Evolutionary conservation across 257 asterid genomes (phyloP).

Genomic region (Thymus mandschuricus): DNA sequence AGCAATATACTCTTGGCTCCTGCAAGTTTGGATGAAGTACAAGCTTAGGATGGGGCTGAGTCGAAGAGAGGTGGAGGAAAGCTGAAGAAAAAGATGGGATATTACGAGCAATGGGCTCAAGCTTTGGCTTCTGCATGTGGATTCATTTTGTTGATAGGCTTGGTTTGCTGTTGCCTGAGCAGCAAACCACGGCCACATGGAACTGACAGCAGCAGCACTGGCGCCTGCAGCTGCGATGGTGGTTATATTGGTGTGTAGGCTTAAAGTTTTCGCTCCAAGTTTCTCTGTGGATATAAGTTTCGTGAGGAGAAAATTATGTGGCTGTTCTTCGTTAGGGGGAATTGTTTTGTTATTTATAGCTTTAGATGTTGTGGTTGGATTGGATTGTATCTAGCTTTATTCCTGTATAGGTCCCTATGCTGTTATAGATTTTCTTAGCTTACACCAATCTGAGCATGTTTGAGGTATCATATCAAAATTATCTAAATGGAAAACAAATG

Average conservation of each 20-base stretch:
- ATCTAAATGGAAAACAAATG: neutral
- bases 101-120: slow-evolving; percentile 42
- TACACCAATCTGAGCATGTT: neutral
- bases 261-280: neutral
- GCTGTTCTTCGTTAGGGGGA: neutral
- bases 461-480: neutral
- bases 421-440: neutral
- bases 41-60: slow-evolving; percentile 14
- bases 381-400: neutral
- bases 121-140: slow-evolving; percentile 46
- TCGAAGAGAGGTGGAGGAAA: slow-evolving; percentile 8
- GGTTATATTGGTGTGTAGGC: slow-evolving; percentile 39
- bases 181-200: slow-evolving; percentile 41
- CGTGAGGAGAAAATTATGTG: neutral
- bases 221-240: slow-evolving; percentile 44
- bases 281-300: neutral
- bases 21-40: slow-evolving; percentile 19
- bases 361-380: slow-evolving; percentile 1
- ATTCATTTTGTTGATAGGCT: slow-evolving; percentile 45
- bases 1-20: slow-evolving; percentile 14
- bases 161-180: slow-evolving; percentile 47
- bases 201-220: slow-evolving; percentile 29
- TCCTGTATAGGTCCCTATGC: neutral
- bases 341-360: neutral
- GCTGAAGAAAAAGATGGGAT: slow-evolving; percentile 31